Percentiles rank a stretch among this genome's conserved stretches.
phyloP scores from a whole-genome alignment of 805 yeast species.

The Maudiozyma barnettii region DNA sequence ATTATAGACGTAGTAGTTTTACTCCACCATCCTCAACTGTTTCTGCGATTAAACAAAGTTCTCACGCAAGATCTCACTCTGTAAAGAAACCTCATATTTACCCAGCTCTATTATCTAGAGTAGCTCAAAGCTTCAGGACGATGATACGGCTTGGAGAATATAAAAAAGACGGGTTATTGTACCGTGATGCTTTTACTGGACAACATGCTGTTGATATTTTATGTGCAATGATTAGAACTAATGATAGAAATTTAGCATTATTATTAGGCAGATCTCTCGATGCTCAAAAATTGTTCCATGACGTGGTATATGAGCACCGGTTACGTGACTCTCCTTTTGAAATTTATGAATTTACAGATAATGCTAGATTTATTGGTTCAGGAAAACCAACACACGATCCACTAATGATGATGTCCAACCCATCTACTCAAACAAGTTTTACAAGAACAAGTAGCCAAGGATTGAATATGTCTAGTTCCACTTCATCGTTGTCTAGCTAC shows the following conservation, averaged over 20 bases:
- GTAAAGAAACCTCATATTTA: conserved; percentile 58
- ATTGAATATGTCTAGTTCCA: conserved; percentile 9
- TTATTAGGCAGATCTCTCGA: conserved; percentile 85
- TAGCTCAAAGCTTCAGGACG: conserved; percentile 69
- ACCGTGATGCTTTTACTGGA: conserved; percentile 90
- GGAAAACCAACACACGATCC: conserved; percentile 23
- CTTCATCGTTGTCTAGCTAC: conserved; percentile 8
- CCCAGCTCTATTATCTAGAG: conserved; percentile 82
- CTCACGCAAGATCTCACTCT: conserved; percentile 38
- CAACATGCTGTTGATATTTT: conserved; percentile 89
- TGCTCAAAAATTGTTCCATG: conserved; percentile 90
- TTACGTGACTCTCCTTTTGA: conserved; percentile 81
- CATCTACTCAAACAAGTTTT: conserved; percentile 7
- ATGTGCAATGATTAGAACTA: conserved; percentile 74
- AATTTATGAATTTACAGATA: conserved; percentile 69
- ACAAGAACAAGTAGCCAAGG: neutral
- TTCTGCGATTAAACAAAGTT: conserved; percentile 36
- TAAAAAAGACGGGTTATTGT: conserved; percentile 83
- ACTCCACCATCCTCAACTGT: conserved; percentile 14
- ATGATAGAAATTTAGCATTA: conserved; percentile 84
- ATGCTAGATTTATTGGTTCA: conserved; percentile 22
- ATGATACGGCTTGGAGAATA: conserved; percentile 62
- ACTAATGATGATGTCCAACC: conserved; percentile 14
- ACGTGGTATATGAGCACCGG: conserved; percentile 90
- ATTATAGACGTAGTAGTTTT: conserved; percentile 9